Percentiles rank a stretch among this genome's conserved stretches.
Evolutionary conservation across 2,329 filamentous ascomycete species (phyloP).

Genomic region (Sarocladium strictum): DNA sequence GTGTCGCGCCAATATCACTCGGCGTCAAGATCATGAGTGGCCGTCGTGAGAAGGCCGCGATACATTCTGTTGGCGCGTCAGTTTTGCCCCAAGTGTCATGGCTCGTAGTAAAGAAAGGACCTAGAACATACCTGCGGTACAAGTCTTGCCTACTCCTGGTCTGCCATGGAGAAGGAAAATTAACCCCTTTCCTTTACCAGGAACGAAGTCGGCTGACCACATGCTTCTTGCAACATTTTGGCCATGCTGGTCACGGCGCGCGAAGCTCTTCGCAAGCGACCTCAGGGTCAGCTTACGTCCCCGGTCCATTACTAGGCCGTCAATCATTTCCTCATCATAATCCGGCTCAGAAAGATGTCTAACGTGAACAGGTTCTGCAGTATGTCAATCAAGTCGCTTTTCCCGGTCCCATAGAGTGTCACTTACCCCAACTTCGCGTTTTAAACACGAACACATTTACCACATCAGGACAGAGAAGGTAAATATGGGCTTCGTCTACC

Average conservation of each 20-base stretch:
- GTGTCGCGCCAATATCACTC: slow-evolving; percentile 17
- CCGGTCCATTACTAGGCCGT: slow-evolving; percentile 23
- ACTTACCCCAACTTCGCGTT: not conserved
- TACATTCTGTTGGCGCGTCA: slow-evolving; percentile 21
- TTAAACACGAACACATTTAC: not conserved
- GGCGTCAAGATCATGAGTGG: slow-evolving; percentile 25
- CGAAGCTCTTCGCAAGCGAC: slow-evolving; percentile 22
- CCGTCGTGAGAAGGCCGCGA: slow-evolving; percentile 23
- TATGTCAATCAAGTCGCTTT: slow-evolving; percentile 11
- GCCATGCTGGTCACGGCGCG: slow-evolving; percentile 15
- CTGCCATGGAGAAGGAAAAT: slow-evolving; percentile 19
- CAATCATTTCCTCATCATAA: slow-evolving; percentile 23
- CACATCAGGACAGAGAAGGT: not conserved
- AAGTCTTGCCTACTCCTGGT: slow-evolving; percentile 22
- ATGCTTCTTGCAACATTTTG: slow-evolving; percentile 10
- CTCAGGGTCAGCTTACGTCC: slow-evolving; percentile 19
- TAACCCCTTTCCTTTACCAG: slow-evolving; percentile 18
- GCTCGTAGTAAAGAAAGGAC: not conserved
- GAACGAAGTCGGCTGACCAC: slow-evolving; percentile 19
- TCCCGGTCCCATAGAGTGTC: not conserved
- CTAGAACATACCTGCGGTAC: slow-evolving; percentile 21
- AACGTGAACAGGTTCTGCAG: slow-evolving; percentile 20
- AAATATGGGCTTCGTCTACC: not conserved
- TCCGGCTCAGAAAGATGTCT: slow-evolving; percentile 17
- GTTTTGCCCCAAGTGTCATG: not conserved